phyloP scores from a whole-genome alignment of 768 basidiomycete species.

The Scleroderma bovista region DNA sequence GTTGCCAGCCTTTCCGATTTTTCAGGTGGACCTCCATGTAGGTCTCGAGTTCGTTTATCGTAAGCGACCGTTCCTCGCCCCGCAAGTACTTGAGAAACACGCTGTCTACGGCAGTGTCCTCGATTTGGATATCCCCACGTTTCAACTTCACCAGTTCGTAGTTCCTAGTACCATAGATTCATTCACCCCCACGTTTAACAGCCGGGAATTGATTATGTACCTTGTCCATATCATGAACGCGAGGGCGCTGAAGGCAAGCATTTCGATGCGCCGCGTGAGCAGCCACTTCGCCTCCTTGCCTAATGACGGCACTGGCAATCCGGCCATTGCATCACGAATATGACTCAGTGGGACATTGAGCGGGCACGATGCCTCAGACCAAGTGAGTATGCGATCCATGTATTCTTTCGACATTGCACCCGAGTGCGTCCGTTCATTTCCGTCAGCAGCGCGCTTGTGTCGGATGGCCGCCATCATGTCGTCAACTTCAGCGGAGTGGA shows the following conservation, averaged over 20 bases:
- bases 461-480: conserved; percentile 21
- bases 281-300: not conserved
- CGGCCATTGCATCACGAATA: not conserved
- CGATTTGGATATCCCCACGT: conserved; percentile 10
- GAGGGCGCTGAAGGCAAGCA: not conserved
- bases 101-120: not conserved
- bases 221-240: not conserved
- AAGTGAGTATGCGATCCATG: not conserved
- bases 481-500: conserved; percentile 17
- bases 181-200: no score
- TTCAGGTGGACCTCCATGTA: conserved; percentile 18
- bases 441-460: conserved; percentile 14
- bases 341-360: not conserved
- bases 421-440: conserved; percentile 21
- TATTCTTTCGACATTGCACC: conserved; percentile 14
- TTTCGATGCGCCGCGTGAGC: not conserved
- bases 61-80: not conserved
- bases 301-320: not conserved
- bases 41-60: conserved; percentile 5
- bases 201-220: not conserved
- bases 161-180: conserved; percentile 14
- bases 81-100: conserved; percentile 3
- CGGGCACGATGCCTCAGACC: not conserved
- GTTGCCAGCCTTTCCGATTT: conserved; percentile 23
- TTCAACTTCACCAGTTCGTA: conserved; percentile 27